Base-by-base conservation (phyloP, 257 asterid genomes). In the Perilla frutescens region DNA sequence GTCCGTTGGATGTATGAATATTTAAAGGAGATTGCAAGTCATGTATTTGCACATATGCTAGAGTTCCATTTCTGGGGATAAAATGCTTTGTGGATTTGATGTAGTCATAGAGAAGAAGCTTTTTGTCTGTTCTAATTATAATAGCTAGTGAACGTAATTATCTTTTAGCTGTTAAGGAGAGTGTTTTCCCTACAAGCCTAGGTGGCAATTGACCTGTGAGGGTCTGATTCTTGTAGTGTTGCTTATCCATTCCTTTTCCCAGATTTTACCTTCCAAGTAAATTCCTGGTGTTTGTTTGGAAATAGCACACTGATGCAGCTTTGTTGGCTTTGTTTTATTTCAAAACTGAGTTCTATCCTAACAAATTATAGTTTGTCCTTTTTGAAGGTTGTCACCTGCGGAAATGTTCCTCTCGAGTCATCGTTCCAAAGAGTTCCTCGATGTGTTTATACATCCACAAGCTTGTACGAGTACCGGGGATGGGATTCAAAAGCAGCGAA, bases 311-410 rank as follows among this genome's bases (percentile, higher is more conserved):
- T 68, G 67, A 44, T 62, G 47, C 40, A 10, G 40, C 13, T 68
- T 43, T 63, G 12, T 73, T 64, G 34, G 49, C 13, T 4, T 43
- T 11, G 62, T 50, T 49, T 61, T 43, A 51, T 44, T 66, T 54
- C 40, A 57, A 20, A 55, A 12, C 34, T 43, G 14, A 54, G 43
- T 72, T 26, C 34, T 72, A 66, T 44, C 51, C 69, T 74, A 62
- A 70, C 66, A 66, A 70, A 50, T 44, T 61, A 11, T 1, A 7
- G 32, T 75, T 66, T 26, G 40, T 15, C 7, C 34, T 29, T 75
- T 72, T 51, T 76, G 82, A 63, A 89, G 96, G 92, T 89, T 49
- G 96, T 89, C 66, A 89, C 96, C 26, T 89, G 96, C 71, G 96
- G 96, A 62, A 84, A 84, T 63, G 83, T 89, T 59, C 93, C 96